Conservation (phyloP, 169 alveolate genomes). For the Plasmodium adleri region DNA sequence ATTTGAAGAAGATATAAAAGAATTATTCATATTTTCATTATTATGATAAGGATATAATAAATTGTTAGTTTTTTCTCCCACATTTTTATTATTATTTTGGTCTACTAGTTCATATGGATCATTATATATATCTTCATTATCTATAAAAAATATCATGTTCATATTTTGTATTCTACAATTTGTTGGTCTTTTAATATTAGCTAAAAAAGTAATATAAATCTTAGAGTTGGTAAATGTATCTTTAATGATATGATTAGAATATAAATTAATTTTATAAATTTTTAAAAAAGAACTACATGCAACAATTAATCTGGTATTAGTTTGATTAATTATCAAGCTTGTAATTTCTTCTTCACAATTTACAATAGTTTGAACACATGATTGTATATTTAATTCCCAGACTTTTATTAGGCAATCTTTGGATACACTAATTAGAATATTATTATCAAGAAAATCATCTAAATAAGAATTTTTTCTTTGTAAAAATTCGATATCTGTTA, state of each 20-base stretch:
- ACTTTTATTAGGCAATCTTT: conserved; percentile 90
- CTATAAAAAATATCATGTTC: conserved; percentile 36
- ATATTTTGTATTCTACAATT: conserved; percentile 29
- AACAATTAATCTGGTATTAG: conserved; percentile 52
- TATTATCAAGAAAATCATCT: conserved; percentile 35
- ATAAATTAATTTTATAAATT: conserved; percentile 66
- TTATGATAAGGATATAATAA: neutral
- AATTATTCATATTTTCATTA: neutral
- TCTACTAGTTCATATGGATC: neutral
- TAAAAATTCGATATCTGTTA: conserved; percentile 83
- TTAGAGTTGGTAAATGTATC: conserved; percentile 46
- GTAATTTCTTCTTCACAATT: conserved; percentile 86
- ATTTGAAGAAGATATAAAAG: neutral
- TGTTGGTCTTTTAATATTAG: conserved; percentile 33
- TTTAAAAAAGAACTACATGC: conserved; percentile 42
- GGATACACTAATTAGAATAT: conserved; percentile 84
- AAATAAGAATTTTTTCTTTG: conserved; percentile 26
- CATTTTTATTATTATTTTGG: neutral
- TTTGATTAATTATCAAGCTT: conserved; percentile 77
- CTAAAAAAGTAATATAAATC: conserved; percentile 45
- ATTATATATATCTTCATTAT: conserved; percentile 1
- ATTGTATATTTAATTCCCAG: conserved; percentile 89
- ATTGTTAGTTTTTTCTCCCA: conserved; percentile 1
- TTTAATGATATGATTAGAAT: neutral
- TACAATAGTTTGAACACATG: conserved; percentile 90